Evolutionary conservation across 2,329 filamentous ascomycete species (phyloP), one percentile per base, ranked within the genome.

Genomic region (Paecilomyces fulvus): DNA sequence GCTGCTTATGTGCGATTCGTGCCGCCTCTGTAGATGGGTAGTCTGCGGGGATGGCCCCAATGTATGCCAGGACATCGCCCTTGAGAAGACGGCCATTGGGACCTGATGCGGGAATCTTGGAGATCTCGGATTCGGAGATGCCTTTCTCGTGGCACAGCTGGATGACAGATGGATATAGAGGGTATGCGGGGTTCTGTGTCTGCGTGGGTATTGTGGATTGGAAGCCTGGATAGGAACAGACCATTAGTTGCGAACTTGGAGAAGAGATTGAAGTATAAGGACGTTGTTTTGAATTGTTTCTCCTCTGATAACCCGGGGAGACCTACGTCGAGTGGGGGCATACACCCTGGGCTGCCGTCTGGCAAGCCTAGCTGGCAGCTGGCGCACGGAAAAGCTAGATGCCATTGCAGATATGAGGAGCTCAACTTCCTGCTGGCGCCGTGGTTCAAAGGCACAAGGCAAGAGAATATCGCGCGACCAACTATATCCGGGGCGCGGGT

Each of bases 11-110:
- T 58, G 83, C 79, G 68, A 95, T 86, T 54, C 84, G 85, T 57
- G 82, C 78, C 55, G 89, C 88, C 64, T 91, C 81, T 59, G 84
- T 79, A 21, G 83, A 80, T 1, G 92, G 88, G 63, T 89, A 88
- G 58, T 85, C 80, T 60, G 85, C 78, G 58, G 86, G 79, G 67
- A 96, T 90, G 64, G 81, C 79, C 60, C 94, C 94, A 14, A 97
- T 75, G 73, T 92, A 94, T 51, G 91, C 92, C 55, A 99, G 84
- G 6, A 99, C 87, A 70, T 99, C 94, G 56, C 94, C 94, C 80
- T 99, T 99, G 60, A 99, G 81, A 55, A 99, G 79, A 59, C 94
- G 86, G 57, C 92, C 91, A 66, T 86, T 86, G 30, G 94, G 94
- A 23, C 94, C 94, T 20, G 89, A 92, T 5, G 91, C 88, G 54